These are phyloP conservation scores for Cadophora luteo-olivacea DNA, from an alignment of 2,329 filamentous ascomycete species.

Conservation along the genomic window DNA sequence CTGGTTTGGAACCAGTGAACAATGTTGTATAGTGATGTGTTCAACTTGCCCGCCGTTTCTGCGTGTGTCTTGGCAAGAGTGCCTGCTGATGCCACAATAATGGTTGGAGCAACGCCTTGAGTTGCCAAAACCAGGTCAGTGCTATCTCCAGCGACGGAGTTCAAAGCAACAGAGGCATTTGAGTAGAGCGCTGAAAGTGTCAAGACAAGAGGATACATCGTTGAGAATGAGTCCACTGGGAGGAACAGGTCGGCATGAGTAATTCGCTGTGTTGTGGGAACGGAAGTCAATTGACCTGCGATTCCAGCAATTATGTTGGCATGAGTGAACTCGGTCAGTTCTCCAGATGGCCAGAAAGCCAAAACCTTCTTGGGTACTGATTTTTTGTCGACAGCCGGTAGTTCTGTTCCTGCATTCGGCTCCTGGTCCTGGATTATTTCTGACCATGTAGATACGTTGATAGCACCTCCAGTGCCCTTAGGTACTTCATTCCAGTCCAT, in stretches of 20 bases:
- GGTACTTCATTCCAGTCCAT: constrained; percentile 96
- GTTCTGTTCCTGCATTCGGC: constrained; percentile 60
- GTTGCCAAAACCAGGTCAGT: constrained; percentile 77
- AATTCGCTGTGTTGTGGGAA: constrained; percentile 79
- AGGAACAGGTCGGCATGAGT: constrained; percentile 80
- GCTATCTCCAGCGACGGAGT: constrained; percentile 79
- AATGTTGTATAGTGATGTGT: constrained; percentile 67
- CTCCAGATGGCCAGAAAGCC: constrained; percentile 70
- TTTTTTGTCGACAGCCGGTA: constrained; percentile 68
- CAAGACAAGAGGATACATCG: constrained; percentile 79
- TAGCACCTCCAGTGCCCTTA: constrained; percentile 72
- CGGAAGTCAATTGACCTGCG: constrained; percentile 75
- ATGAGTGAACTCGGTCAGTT: constrained; percentile 84
- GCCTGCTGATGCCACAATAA: constrained; percentile 79
- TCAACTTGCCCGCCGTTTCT: constrained; percentile 64
- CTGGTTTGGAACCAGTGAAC: constrained; percentile 76
- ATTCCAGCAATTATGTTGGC: constrained; percentile 87
- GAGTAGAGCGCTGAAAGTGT: constrained; percentile 84
- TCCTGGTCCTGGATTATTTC: constrained; percentile 80
- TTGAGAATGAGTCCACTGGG: constrained; percentile 80
- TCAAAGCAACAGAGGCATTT: constrained; percentile 86
- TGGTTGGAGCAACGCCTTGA: constrained; percentile 77
- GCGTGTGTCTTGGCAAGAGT: constrained; percentile 73
- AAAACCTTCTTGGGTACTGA: constrained; percentile 61
- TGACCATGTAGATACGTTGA: constrained; percentile 92